phyloP scores from a whole-genome alignment of 2,329 filamentous ascomycete species.

The Aspergillaceae sp. region DNA sequence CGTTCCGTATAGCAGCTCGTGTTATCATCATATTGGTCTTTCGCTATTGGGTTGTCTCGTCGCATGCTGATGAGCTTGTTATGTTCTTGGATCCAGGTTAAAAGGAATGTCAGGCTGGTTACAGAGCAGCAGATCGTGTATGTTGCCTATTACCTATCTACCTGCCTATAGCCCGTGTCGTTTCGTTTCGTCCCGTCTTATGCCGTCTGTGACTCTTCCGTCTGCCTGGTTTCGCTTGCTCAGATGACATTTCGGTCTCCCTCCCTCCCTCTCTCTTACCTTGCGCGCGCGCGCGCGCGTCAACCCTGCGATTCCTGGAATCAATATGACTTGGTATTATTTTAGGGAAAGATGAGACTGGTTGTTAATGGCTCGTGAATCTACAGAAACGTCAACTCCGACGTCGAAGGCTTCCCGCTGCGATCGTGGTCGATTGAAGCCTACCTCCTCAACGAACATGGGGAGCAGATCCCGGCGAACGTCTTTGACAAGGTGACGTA shows the following conservation, averaged over 20 bases:
- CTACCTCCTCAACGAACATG: slow-evolving; percentile 73
- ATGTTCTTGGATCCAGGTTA: slow-evolving; percentile 43
- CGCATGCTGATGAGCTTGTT: slow-evolving; percentile 14
- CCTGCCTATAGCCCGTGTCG: no score
- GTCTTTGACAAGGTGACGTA: slow-evolving; percentile 91
- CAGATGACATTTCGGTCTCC: no score
- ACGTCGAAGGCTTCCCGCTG: slow-evolving; percentile 82
- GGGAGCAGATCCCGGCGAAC: slow-evolving; percentile 71
- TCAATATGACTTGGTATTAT: no score
- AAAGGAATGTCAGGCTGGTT: slow-evolving; percentile 85
- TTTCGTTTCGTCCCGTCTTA: no score
- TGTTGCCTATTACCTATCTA: slow-evolving; percentile 30
- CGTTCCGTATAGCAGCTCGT: no score
- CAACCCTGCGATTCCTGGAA: no score
- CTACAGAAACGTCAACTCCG: slow-evolving; percentile 66
- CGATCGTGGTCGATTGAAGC: slow-evolving; percentile 85
- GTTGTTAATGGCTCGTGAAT: no score
- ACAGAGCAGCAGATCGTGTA: slow-evolving; percentile 88
- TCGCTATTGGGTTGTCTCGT: neutral
- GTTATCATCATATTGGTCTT: no score
- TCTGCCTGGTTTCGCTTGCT: no score
- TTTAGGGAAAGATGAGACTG: no score
- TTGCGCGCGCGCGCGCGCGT: neutral
- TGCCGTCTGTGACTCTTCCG: no score
- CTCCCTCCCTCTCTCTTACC: neutral